Evolutionary conservation across 2,329 filamentous ascomycete species (phyloP).

Genomic region (Nemania bipapillata): DNA sequence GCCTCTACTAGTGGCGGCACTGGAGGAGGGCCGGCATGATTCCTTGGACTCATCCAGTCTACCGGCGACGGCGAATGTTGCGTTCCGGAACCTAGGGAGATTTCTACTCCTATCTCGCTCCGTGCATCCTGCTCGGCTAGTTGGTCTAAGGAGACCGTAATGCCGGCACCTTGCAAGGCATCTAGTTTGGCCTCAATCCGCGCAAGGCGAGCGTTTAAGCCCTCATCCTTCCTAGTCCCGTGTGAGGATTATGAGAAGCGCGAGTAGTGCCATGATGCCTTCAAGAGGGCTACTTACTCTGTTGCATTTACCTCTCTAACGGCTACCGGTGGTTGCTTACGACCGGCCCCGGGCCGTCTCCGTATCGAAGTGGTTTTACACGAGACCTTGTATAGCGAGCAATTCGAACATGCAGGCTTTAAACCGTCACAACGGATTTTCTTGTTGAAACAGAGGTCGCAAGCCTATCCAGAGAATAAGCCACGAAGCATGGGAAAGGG

Average conservation of each 20-base stretch:
- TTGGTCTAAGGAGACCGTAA: slow-evolving; percentile 4
- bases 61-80: background rate
- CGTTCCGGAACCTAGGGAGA: background rate
- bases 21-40: slow-evolving; percentile 8
- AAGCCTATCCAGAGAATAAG: slow-evolving; percentile 45
- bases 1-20: slow-evolving; percentile 52
- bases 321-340: slow-evolving; percentile 31
- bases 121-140: background rate
- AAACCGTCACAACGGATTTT: slow-evolving; percentile 61
- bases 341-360: slow-evolving; percentile 37
- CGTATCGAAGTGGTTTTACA: slow-evolving; percentile 52
- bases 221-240: slow-evolving; percentile 21
- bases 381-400: slow-evolving; percentile 56
- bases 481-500: background rate
- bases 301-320: slow-evolving; percentile 8
- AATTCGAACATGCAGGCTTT: slow-evolving; percentile 59
- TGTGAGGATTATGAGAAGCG: background rate
- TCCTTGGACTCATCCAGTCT: background rate
- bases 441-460: slow-evolving; percentile 59
- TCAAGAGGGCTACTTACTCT: slow-evolving; percentile 11
- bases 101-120: background rate
- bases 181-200: slow-evolving; percentile 48
- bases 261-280: background rate
- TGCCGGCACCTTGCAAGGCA: slow-evolving; percentile 30
- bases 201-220: slow-evolving; percentile 44